Evolutionary conservation across 805 yeast species (phyloP), one percentile per base, ranked within the genome.

Genomic region (Torulaspora franciscae): DNA sequence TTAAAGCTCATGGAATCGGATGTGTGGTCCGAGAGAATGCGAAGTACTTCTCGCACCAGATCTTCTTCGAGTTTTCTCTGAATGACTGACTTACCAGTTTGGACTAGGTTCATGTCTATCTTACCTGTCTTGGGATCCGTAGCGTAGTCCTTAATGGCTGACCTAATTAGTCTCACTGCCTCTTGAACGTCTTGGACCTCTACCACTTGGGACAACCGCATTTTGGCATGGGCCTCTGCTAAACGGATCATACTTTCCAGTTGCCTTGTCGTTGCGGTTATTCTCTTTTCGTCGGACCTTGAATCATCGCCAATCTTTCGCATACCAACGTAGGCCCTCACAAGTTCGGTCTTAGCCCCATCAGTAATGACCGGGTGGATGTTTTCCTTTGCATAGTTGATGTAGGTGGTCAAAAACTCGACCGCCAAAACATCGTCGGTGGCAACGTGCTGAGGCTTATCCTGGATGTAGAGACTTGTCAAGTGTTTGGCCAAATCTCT

Each of bases 191-290:
- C 99, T 24, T 73, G 74, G 22, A 85, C 71, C 43, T 81, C 83
- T 4, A 93, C 99, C 0, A 56, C 62, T 1, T 73, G 68, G 1
- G 91, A 76, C 25, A 93, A 72, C 56, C 96, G 80, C 95, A 93
- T 86, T 68, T 89, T 90, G 1, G 99, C 99, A 64, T 93, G 98
- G 0, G 98, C 99, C 68, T 93, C 99, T 0, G 95, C 68, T 41
- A 93, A 73, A 61, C 99, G 80, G 54, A 91, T 90, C 95, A 93
- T 87, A 42, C 95, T 83, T 67, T 93, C 99, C 46, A 93, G 73
- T 65, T 93, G 99, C 68, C 99, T 79, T 1, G 99, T 91, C 0
- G 99, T 93, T 3, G 99, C 99, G 0, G 99, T 93, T 54, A 93
- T 85, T 56, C 99, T 74, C 66, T 83, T 85, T 51, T 93, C 98